Percentiles rank a stretch among this genome's conserved stretches.
Evolutionary conservation across 768 basidiomycete genomes (phyloP).

Genomic region (Hortiboletus campestris): DNA sequence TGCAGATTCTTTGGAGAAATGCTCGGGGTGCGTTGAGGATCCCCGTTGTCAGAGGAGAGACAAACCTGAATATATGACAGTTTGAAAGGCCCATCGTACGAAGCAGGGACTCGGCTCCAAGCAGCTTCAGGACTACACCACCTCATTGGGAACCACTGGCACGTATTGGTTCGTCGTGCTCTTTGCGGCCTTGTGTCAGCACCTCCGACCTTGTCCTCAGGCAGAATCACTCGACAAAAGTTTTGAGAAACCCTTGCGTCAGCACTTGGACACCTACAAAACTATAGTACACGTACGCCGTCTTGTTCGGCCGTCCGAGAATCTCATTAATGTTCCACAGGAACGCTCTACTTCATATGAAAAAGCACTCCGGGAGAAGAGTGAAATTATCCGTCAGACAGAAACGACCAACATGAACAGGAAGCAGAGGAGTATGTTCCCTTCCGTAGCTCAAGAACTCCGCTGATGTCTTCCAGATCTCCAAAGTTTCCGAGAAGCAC

Average conservation of each 20-base stretch:
- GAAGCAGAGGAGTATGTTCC: slow-evolving; percentile 75
- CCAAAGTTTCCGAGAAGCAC: slow-evolving; percentile 82
- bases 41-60: not conserved
- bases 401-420: slow-evolving; percentile 82
- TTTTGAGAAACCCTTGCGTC: slow-evolving; percentile 86
- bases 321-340: slow-evolving; percentile 36
- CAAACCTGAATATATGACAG: slow-evolving; percentile 34
- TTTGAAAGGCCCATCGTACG: slow-evolving; percentile 76
- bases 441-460: slow-evolving; percentile 6
- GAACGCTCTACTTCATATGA: slow-evolving; percentile 88
- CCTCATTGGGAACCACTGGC: slow-evolving; percentile 90
- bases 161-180: slow-evolving; percentile 66
- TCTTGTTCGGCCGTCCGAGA: not conserved
- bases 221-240: slow-evolving; percentile 83
- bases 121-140: slow-evolving; percentile 88
- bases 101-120: slow-evolving; percentile 77
- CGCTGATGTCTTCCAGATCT: slow-evolving; percentile 55
- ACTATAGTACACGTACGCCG: slow-evolving; percentile 61
- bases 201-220: slow-evolving; percentile 37
- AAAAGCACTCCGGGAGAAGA: slow-evolving; percentile 77
- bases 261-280: slow-evolving; percentile 79
- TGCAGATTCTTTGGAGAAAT: slow-evolving; percentile 82
- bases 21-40: slow-evolving; percentile 61
- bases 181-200: slow-evolving; percentile 4
- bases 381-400: slow-evolving; percentile 78